Evolutionary conservation across 2,329 filamentous ascomycete genomes (phyloP).

Genomic region (Sarocladium brachiariae): DNA sequence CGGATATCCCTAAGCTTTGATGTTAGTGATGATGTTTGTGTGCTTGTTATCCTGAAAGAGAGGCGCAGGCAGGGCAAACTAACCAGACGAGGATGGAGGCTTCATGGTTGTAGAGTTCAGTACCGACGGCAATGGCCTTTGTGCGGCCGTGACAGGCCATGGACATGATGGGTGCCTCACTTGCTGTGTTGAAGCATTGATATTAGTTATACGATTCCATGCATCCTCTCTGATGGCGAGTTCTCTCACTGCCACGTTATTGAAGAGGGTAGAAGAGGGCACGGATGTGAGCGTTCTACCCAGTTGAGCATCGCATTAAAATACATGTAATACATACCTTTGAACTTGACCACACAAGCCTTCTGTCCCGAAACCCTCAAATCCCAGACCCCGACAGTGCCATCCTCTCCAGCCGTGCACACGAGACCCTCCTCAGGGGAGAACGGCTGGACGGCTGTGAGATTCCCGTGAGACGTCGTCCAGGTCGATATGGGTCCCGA

Average conservation of each 20-base stretch:
- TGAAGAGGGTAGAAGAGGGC: too few species aligned
- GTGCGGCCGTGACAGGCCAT: conserved; percentile 52
- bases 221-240: too few species aligned
- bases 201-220: conserved; percentile 2
- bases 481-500: conserved; percentile 41
- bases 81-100: conserved; percentile 58
- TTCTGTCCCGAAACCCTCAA: conserved; percentile 37
- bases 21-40: neutral
- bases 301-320: too few species aligned
- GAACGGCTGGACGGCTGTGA: conserved; percentile 55
- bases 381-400: conserved; percentile 61
- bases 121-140: conserved; percentile 62
- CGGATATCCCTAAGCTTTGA: conserved; percentile 49
- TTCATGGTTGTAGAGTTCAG: conserved; percentile 60
- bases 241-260: too few species aligned
- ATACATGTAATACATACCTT: conserved; percentile 36
- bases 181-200: conserved; percentile 25
- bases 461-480: conserved; percentile 49
- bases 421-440: conserved; percentile 45
- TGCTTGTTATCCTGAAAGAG: too few species aligned
- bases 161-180: conserved; percentile 50
- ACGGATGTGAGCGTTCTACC: too few species aligned
- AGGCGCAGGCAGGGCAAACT: conserved; percentile 11
- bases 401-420: conserved; percentile 66
- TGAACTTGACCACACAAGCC: conserved; percentile 37